phyloP scores from a whole-genome alignment of 306 rosid genomes.

The Quercus suber region DNA sequence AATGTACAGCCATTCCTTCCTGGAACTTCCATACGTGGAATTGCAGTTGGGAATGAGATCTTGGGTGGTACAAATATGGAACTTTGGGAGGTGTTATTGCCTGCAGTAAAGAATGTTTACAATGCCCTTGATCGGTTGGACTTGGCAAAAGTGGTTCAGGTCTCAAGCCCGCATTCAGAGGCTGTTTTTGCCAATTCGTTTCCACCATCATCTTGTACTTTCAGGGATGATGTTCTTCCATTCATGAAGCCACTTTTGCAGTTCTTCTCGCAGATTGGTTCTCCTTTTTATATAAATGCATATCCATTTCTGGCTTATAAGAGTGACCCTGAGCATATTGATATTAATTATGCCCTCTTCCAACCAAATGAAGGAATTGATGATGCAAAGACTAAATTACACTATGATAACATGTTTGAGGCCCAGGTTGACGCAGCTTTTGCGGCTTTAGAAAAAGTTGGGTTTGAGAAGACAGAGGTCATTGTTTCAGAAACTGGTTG shows the following conservation, averaged over 20 bases:
- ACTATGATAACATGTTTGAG: slow-evolving; percentile 81
- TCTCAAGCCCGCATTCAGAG: slow-evolving; percentile 89
- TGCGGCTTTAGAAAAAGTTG: slow-evolving; percentile 76
- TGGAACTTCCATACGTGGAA: slow-evolving; percentile 68
- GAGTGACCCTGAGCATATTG: slow-evolving; percentile 75
- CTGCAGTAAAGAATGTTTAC: slow-evolving; percentile 71
- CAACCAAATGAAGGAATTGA: slow-evolving; percentile 56
- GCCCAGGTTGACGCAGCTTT: slow-evolving; percentile 88
- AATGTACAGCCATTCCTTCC: slow-evolving; percentile 77
- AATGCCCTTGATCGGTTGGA: slow-evolving; percentile 49
- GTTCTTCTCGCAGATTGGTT: slow-evolving; percentile 63
- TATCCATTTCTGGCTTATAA: slow-evolving; percentile 93
- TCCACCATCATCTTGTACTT: slow-evolving; percentile 85
- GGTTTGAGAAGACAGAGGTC: slow-evolving; percentile 67
- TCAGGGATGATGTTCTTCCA: slow-evolving; percentile 56
- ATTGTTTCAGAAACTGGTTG: slow-evolving; percentile 92
- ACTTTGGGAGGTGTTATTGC: slow-evolving; percentile 68
- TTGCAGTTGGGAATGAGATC: slow-evolving; percentile 82
- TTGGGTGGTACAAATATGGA: slow-evolving; percentile 49
- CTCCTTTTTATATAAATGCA: slow-evolving; percentile 90
- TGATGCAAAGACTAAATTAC: slow-evolving; percentile 76
- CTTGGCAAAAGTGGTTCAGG: slow-evolving; percentile 49
- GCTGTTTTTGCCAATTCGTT: slow-evolving; percentile 83
- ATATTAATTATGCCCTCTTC: slow-evolving; percentile 75
- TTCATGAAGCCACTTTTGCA: slow-evolving; percentile 76